Percentiles rank a stretch among this genome's conserved stretches.
Evolutionary conservation across 495 filamentous ascomycete species (phyloP).

Genomic region (Neurospora sp.): DNA sequence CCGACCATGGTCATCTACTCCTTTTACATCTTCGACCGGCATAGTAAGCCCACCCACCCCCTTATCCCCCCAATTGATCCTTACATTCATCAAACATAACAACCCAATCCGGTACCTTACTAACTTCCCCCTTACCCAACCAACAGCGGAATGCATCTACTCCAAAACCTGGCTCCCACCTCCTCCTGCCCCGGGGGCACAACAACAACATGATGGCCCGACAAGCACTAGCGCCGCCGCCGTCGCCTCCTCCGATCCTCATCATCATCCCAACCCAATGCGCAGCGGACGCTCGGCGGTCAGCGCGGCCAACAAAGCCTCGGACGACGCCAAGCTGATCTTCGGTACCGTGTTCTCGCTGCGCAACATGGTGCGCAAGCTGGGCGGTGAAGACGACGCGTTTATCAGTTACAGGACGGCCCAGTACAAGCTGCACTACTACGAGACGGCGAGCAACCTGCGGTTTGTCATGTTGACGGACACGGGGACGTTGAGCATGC

Average conservation of each 20-base stretch:
- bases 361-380: slow-evolving; percentile 91
- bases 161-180: slow-evolving; percentile 48
- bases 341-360: slow-evolving; percentile 95
- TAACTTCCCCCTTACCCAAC: slow-evolving; percentile 5
- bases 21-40: slow-evolving; percentile 97
- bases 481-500: slow-evolving; percentile 77
- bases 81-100: background rate
- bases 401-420: slow-evolving; percentile 84
- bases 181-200: slow-evolving; percentile 9
- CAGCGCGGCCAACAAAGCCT: slow-evolving; percentile 40
- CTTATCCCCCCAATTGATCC: background rate
- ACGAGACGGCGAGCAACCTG: slow-evolving; percentile 90
- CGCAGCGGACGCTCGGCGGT: slow-evolving; percentile 20
- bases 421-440: slow-evolving; percentile 98
- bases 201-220: background rate
- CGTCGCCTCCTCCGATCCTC: slow-evolving; percentile 20
- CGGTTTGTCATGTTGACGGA: slow-evolving; percentile 97
- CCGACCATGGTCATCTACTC: slow-evolving; percentile 79
- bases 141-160: slow-evolving; percentile 89
- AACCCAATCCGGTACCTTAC: background rate
- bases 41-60: slow-evolving; percentile 51
- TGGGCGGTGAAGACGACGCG: slow-evolving; percentile 84
- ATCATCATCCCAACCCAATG: slow-evolving; percentile 12
- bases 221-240: background rate
- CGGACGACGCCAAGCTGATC: slow-evolving; percentile 91